Conservation (phyloP, 495 filamentous ascomycete species). For the Xylaria castorea region DNA sequence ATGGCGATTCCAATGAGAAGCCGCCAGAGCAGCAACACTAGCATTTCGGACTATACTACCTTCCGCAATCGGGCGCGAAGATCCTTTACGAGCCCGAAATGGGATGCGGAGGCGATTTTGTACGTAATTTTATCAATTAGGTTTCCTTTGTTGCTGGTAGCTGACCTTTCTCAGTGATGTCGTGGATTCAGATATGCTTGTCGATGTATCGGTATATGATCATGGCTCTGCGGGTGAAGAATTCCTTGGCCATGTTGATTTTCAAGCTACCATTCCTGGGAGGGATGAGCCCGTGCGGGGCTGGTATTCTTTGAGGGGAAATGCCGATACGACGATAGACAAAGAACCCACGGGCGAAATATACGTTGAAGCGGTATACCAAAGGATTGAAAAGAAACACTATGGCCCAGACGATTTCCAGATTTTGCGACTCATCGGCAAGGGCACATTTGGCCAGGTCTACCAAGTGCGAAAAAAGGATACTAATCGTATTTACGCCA, state of each 20-base stretch:
- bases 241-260: constrained; percentile 88
- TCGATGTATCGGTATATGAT: constrained; percentile 95
- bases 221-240: constrained; percentile 78
- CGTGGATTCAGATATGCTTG: constrained; percentile 86
- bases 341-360: constrained; percentile 86
- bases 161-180: constrained; percentile 76
- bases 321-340: constrained; percentile 59
- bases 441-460: constrained; percentile 99
- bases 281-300: constrained; percentile 76
- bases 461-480: constrained; percentile 99
- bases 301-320: constrained; percentile 82
- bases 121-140: constrained; percentile 56
- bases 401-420: constrained; percentile 97
- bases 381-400: constrained; percentile 88
- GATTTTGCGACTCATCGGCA: constrained; percentile 94
- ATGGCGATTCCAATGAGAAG: constrained; percentile 97
- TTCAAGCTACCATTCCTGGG: constrained; percentile 67
- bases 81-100: constrained; percentile 86
- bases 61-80: constrained; percentile 64
- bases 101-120: constrained; percentile 96
- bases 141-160: neutral
- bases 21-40: constrained; percentile 93
- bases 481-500: constrained; percentile 93
- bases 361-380: constrained; percentile 81
- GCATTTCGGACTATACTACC: constrained; percentile 71